Evolutionary conservation across 1,139 yeast species (phyloP).

Genomic region (Lodderomyces beijingensis): DNA sequence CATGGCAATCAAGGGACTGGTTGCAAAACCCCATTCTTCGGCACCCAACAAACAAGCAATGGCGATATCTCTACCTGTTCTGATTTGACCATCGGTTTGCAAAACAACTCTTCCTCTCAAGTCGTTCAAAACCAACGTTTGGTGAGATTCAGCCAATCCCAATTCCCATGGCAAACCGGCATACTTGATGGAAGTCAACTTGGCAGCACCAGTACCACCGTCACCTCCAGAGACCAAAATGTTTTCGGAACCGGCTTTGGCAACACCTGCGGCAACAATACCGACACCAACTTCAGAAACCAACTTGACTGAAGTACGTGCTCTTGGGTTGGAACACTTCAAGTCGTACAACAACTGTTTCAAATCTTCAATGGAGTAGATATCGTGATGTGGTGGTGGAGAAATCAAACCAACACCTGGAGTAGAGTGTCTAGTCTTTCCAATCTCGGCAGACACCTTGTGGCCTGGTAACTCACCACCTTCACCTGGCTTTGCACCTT

Average conservation of each 20-base stretch:
- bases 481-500: conserved; percentile 99
- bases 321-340: conserved; percentile 95
- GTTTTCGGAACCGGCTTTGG: conserved; percentile 97
- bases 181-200: conserved; percentile 94
- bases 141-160: conserved; percentile 97
- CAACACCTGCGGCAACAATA: conserved; percentile 98
- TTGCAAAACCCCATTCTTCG: conserved; percentile 97
- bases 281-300: conserved; percentile 99
- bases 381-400: conserved; percentile 98
- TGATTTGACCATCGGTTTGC: conserved; percentile 95
- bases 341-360: conserved; percentile 94
- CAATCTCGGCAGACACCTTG: conserved; percentile 84
- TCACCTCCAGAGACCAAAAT: conserved; percentile 95
- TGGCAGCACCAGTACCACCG: conserved; percentile 99
- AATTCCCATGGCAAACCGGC: conserved; percentile 99
- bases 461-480: conserved; percentile 99
- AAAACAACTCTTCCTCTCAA: conserved; percentile 91
- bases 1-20: conserved; percentile 94
- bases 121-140: conserved; percentile 92
- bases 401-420: conserved; percentile 96
- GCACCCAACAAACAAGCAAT: conserved; percentile 96
- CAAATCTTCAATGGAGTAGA: conserved; percentile 95
- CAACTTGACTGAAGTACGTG: conserved; percentile 92
- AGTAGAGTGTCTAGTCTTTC: conserved; percentile 94
- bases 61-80: conserved; percentile 95